Conservation (phyloP, 768 basidiomycete species). For the Mycena vulgaris region DNA sequence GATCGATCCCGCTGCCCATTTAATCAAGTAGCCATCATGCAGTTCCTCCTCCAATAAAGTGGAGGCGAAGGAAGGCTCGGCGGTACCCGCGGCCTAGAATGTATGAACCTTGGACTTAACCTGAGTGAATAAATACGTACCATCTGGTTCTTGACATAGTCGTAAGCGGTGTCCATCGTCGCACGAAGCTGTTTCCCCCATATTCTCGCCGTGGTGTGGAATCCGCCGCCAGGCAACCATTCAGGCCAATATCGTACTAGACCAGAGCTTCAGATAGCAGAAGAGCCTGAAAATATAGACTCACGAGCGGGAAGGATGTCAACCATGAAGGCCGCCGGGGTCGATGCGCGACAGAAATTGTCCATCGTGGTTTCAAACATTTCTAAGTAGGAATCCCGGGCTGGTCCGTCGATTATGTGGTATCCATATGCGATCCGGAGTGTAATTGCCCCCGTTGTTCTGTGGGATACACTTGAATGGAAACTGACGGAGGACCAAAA, state of each 20-base stretch:
- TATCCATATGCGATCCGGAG: constrained; percentile 34
- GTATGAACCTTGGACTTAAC: constrained; percentile 6
- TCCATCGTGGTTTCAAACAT: constrained; percentile 14
- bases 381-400: background rate
- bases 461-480: background rate
- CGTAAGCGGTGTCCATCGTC: background rate
- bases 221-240: constrained; percentile 25
- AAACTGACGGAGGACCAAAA: background rate
- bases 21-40: constrained; percentile 20
- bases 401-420: constrained; percentile 5
- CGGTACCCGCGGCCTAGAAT: constrained; percentile 17
- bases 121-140: background rate
- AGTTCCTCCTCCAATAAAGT: constrained; percentile 8
- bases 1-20: constrained; percentile 27
- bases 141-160: constrained; percentile 13
- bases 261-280: background rate
- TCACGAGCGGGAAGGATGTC: constrained; percentile 23
- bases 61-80: constrained; percentile 20
- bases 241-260: constrained; percentile 29
- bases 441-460: constrained; percentile 28
- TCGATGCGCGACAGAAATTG: constrained; percentile 14
- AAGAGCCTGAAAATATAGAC: background rate
- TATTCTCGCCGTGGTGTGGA: constrained; percentile 12
- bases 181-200: constrained; percentile 14
- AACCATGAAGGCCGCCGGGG: background rate